phyloP scores from a whole-genome alignment of 495 filamentous ascomycete genomes.

The Hyaloscypha variabilis region DNA sequence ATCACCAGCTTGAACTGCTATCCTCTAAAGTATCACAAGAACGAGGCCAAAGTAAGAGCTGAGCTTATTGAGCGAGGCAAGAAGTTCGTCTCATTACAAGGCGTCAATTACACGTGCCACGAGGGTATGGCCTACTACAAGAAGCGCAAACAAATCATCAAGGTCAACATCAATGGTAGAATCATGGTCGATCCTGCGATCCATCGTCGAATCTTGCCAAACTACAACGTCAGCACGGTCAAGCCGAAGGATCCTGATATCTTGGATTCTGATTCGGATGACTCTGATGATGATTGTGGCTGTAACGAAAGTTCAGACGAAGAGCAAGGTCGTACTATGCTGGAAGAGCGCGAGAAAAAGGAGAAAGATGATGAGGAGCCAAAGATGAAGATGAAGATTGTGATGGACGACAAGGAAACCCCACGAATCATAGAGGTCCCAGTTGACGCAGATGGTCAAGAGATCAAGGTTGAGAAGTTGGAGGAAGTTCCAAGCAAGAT shows the following conservation, averaged over 20 bases:
- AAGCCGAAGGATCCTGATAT: slow-evolving; percentile 76
- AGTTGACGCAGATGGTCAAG: slow-evolving; percentile 62
- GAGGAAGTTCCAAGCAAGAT: slow-evolving; percentile 51
- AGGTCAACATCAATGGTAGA: slow-evolving; percentile 88
- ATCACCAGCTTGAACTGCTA: slow-evolving; percentile 80
- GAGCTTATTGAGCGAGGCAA: slow-evolving; percentile 83
- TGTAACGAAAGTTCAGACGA: slow-evolving; percentile 36
- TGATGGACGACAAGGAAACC: slow-evolving; percentile 64
- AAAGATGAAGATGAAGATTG: slow-evolving; percentile 65
- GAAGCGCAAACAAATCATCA: slow-evolving; percentile 76
- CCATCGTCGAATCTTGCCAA: slow-evolving; percentile 85
- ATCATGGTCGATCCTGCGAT: slow-evolving; percentile 91
- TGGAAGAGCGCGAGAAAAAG: slow-evolving; percentile 26
- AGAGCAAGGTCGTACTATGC: slow-evolving; percentile 6
- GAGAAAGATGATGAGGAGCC: slow-evolving; percentile 55
- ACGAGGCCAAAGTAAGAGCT: slow-evolving; percentile 62
- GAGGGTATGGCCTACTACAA: slow-evolving; percentile 84
- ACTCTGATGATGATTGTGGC: slow-evolving; percentile 50
- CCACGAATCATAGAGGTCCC: slow-evolving; percentile 62
- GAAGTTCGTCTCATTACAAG: slow-evolving; percentile 77
- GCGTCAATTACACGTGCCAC: slow-evolving; percentile 85
- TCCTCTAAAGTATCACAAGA: slow-evolving; percentile 81
- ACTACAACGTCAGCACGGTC: slow-evolving; percentile 81
- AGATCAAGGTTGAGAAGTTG: slow-evolving; percentile 67
- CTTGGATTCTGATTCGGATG: slow-evolving; percentile 62